These are phyloP conservation scores for Plasmodium billcollinsi DNA, from an alignment of 169 alveolate species.

Conservation along the genomic window DNA sequence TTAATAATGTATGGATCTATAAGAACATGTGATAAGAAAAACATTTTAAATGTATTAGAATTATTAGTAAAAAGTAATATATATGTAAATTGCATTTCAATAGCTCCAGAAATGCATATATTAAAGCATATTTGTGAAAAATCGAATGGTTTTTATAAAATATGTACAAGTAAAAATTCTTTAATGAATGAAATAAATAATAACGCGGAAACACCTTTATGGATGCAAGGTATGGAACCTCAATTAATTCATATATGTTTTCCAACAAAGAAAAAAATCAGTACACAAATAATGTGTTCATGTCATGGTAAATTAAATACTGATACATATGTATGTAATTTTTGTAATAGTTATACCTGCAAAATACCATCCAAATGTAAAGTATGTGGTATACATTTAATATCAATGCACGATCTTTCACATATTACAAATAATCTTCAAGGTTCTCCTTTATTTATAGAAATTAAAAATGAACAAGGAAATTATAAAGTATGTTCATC, in stretches of 20 bases:
- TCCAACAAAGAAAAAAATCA: conserved; percentile 83
- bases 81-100: conserved; percentile 69
- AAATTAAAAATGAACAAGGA: conserved; percentile 57
- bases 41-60: conserved; percentile 46
- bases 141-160: conserved; percentile 71
- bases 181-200: conserved; percentile 54
- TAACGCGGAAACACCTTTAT: conserved; percentile 59
- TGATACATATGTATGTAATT: conserved; percentile 84
- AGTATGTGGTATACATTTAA: conserved; percentile 74
- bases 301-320: conserved; percentile 81
- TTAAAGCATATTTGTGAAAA: conserved; percentile 67
- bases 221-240: conserved; percentile 87
- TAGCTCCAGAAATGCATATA: conserved; percentile 77
- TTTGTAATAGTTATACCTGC: conserved; percentile 84
- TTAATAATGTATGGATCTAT: conserved; percentile 84
- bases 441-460: conserved; percentile 55
- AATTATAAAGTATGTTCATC: conserved; percentile 51
- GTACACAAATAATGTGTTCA: conserved; percentile 83
- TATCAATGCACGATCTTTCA: conserved; percentile 59
- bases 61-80: conserved; percentile 55
- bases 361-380: conserved; percentile 85
- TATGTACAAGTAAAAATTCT: conserved; percentile 31
- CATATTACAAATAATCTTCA: conserved; percentile 53
- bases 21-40: conserved; percentile 82
- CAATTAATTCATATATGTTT: conserved; percentile 83